A percentile compares a stretch with the other conserved stretches of the same genome.
phyloP scores from a whole-genome alignment of 345 rosid species.

The Leavenworthia alabamica region DNA sequence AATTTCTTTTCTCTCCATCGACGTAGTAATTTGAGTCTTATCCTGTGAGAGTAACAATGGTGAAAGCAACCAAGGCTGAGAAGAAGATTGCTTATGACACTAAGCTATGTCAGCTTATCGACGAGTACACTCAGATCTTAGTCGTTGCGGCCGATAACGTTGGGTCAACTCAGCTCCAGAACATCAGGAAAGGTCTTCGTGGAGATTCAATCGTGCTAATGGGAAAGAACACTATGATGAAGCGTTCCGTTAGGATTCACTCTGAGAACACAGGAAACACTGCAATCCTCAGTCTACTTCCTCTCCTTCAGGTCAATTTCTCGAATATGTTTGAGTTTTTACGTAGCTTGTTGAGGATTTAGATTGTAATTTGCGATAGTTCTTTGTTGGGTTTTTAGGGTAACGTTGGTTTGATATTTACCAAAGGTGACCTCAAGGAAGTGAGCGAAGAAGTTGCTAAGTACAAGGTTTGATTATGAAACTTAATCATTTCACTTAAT shows the following conservation, averaged over 20 bases:
- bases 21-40: neutral
- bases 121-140: constrained; percentile 68
- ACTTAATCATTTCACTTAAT: too few species aligned
- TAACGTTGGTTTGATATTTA: constrained; percentile 82
- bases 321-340: neutral
- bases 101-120: constrained; percentile 65
- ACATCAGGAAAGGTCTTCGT: constrained; percentile 65
- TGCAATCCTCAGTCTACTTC: constrained; percentile 51
- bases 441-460: too few species aligned
- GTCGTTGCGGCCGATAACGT: constrained; percentile 76
- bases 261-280: constrained; percentile 63
- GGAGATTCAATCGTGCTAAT: constrained; percentile 78
- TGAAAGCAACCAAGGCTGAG: constrained; percentile 53
- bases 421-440: too few species aligned
- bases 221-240: constrained; percentile 98
- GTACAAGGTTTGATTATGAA: too few species aligned
- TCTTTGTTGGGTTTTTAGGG: constrained; percentile 39
- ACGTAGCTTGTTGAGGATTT: neutral
- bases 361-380: neutral
- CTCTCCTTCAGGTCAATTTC: constrained; percentile 70
- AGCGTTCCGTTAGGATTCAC: constrained; percentile 69
- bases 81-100: constrained; percentile 76
- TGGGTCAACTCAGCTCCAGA: constrained; percentile 84
- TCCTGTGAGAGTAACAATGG: constrained; percentile 15
- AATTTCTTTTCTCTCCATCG: neutral